Evolutionary conservation across 768 basidiomycete species (phyloP).

Genomic region (Crassisporium funariophilum): DNA sequence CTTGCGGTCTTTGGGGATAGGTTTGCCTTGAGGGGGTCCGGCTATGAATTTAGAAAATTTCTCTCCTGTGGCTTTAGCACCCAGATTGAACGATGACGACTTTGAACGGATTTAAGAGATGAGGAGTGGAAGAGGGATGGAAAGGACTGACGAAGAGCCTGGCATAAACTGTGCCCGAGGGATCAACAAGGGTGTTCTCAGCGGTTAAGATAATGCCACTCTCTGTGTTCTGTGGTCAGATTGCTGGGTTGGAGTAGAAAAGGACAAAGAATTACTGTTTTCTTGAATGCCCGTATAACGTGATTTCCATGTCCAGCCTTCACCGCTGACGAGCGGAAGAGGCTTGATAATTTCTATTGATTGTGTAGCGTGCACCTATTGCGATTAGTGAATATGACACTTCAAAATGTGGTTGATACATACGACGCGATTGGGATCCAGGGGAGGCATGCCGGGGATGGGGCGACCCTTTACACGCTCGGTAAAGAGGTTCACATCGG

Average conservation of each 20-base stretch:
- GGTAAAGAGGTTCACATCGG: slow-evolving; percentile 73
- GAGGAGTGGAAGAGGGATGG: background rate
- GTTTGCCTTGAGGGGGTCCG: slow-evolving; percentile 60
- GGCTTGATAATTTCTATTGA: slow-evolving; percentile 78
- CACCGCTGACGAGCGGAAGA: slow-evolving; percentile 74
- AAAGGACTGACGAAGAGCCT: slow-evolving; percentile 55
- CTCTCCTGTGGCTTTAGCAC: slow-evolving; percentile 61
- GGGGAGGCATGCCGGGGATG: slow-evolving; percentile 67
- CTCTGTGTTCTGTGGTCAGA: no score
- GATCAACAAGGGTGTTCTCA: slow-evolving; percentile 65
- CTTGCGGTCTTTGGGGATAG: slow-evolving; percentile 58
- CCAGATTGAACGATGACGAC: slow-evolving; percentile 71
- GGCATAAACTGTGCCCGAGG: slow-evolving; percentile 59
- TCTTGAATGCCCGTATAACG: slow-evolving; percentile 73
- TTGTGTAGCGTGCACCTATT: slow-evolving; percentile 77
- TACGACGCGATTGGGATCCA: slow-evolving; percentile 73
- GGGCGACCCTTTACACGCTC: slow-evolving; percentile 44
- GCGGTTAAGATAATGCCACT: slow-evolving; percentile 72
- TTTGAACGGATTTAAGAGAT: slow-evolving; percentile 21
- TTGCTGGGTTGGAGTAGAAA: no score
- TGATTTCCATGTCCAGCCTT: slow-evolving; percentile 75
- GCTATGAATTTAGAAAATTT: slow-evolving; percentile 67
- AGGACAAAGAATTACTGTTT: slow-evolving; percentile 62
- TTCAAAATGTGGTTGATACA: slow-evolving; percentile 21
- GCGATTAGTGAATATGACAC: background rate